These are phyloP conservation scores for Starmerella vitae DNA, from an alignment of 805 yeast species.

Conservation along the genomic window DNA sequence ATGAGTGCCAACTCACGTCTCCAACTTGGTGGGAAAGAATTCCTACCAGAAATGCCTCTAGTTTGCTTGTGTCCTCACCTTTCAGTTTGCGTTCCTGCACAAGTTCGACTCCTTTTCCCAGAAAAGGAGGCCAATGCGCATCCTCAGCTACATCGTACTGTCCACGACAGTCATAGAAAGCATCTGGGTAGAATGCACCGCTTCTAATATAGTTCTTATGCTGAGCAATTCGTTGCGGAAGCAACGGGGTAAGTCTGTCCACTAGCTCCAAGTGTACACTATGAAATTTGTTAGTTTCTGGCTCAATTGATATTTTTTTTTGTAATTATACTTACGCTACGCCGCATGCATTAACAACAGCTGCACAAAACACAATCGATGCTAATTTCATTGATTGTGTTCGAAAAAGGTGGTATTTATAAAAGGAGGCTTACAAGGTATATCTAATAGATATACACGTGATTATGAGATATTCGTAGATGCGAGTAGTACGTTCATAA, in stretches of 20 bases:
- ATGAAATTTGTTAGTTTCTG: conserved; percentile 3
- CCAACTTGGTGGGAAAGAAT: conserved; percentile 48
- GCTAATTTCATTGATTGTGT: background rate
- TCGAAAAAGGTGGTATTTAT: too few relatives aligned
- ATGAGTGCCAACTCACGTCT: conserved; percentile 58
- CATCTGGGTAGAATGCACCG: conserved; percentile 60
- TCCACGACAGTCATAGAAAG: conserved; percentile 48
- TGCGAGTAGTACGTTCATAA: too few relatives aligned
- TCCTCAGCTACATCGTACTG: conserved; percentile 42
- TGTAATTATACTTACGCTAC: conserved; percentile 19
- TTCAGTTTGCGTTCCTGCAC: conserved; percentile 29
- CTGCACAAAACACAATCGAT: background rate
- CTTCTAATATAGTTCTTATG: conserved; percentile 32
- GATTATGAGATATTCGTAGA: too few relatives aligned
- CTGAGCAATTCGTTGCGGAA: conserved; percentile 29
- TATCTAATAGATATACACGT: too few relatives aligned
- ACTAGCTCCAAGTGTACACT: conserved; percentile 21
- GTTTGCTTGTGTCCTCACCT: conserved; percentile 12
- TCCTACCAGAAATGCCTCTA: conserved; percentile 47
- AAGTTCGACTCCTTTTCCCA: conserved; percentile 34
- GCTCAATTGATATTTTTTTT: background rate
- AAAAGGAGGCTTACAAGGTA: too few relatives aligned
- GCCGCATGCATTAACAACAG: conserved; percentile 16
- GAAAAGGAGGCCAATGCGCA: conserved; percentile 60
- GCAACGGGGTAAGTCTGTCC: conserved; percentile 14